A percentile compares a stretch with the other conserved stretches of the same genome.
Conservation (phyloP, 169 alveolate species). For the Cryptosporidium bovis region DNA sequence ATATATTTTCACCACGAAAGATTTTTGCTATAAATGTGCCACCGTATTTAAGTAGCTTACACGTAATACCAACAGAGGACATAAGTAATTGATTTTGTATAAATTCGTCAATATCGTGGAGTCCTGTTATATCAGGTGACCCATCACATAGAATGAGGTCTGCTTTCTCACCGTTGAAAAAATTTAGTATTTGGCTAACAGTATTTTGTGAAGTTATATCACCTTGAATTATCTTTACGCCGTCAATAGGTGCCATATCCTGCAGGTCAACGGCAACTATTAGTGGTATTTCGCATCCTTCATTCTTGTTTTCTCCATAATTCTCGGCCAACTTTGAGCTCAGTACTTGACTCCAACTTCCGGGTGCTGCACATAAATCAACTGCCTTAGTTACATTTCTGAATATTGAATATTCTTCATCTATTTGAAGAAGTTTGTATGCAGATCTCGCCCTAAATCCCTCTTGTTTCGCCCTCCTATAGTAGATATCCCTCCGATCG, state of each 20-base stretch:
- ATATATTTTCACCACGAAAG: conserved; percentile 93
- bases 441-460: conserved; percentile 98
- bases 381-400: conserved; percentile 88
- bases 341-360: conserved; percentile 97
- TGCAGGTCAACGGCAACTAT: conserved; percentile 96
- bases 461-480: conserved; percentile 96
- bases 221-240: conserved; percentile 93
- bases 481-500: conserved; percentile 95
- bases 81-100: conserved; percentile 93
- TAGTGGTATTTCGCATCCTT: conserved; percentile 80
- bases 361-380: conserved; percentile 99
- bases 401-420: conserved; percentile 90
- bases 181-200: conserved; percentile 83
- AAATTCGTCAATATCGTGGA: conserved; percentile 86
- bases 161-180: conserved; percentile 84
- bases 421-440: conserved; percentile 93
- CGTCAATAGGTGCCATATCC: conserved; percentile 96
- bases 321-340: conserved; percentile 67
- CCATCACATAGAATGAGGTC: conserved; percentile 97
- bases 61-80: conserved; percentile 92
- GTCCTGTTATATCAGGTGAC: conserved; percentile 98
- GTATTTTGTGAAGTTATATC: conserved; percentile 95
- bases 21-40: conserved; percentile 97
- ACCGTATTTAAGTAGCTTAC: conserved; percentile 89
- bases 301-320: conserved; percentile 12